These are phyloP conservation scores for Psilocybe cyanescens DNA, from an alignment of 768 basidiomycete species.

Conservation along the genomic window DNA sequence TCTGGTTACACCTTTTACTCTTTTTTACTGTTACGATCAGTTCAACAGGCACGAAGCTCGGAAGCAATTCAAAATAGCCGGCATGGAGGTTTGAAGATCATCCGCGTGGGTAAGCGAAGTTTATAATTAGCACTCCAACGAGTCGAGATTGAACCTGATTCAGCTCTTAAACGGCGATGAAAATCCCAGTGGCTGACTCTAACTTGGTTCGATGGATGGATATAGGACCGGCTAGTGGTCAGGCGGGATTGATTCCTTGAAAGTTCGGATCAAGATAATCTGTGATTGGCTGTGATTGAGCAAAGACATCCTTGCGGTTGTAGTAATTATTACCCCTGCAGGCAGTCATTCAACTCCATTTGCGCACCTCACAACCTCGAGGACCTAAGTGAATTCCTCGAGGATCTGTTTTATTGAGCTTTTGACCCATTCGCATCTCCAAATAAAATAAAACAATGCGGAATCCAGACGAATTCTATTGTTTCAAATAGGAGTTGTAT, in stretches of 20 bases:
- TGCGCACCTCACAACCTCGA: background rate
- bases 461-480: too few relatives aligned
- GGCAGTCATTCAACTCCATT: background rate
- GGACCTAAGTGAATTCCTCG: too few relatives aligned
- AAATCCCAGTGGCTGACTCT: too few relatives aligned
- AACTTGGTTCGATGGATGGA: background rate
- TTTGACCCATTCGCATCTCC: too few relatives aligned
- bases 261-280: background rate
- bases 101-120: conserved; percentile 5
- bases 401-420: too few relatives aligned
- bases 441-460: too few relatives aligned
- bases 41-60: background rate
- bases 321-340: background rate
- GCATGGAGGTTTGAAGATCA: conserved; percentile 9
- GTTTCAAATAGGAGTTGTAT: background rate
- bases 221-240: background rate
- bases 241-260: background rate
- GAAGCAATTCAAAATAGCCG: conserved; percentile 1
- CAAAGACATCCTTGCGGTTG: background rate
- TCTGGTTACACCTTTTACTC: too few relatives aligned
- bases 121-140: conserved; percentile 3
- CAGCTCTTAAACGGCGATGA: background rate
- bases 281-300: background rate
- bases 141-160: too few relatives aligned
- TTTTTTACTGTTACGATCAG: too few relatives aligned